phyloP scores from a whole-genome alignment of 495 filamentous ascomycete species.

The Peziza echinospora region DNA sequence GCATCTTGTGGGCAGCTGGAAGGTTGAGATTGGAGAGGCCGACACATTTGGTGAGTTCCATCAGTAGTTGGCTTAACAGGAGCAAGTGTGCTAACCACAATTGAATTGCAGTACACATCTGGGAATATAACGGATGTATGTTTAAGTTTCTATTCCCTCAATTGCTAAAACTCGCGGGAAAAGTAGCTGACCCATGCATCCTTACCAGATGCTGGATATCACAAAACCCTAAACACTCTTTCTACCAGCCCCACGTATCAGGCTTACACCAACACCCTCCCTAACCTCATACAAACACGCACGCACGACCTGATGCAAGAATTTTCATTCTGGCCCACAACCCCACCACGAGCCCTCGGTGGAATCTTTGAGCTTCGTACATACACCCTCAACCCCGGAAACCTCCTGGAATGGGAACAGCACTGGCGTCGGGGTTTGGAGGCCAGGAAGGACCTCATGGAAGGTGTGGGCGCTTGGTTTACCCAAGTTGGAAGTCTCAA shows the following conservation, averaged over 20 bases:
- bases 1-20: constrained; percentile 92
- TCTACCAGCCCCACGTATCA: constrained; percentile 56
- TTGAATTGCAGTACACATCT: constrained; percentile 60
- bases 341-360: constrained; percentile 67
- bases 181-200: background rate
- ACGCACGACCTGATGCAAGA: constrained; percentile 92
- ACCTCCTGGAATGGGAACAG: constrained; percentile 92
- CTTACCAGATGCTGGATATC: constrained; percentile 47
- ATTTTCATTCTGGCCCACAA: constrained; percentile 98
- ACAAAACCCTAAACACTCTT: constrained; percentile 71
- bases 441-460: constrained; percentile 87
- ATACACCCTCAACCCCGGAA: constrained; percentile 88
- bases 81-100: constrained; percentile 4
- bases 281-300: constrained; percentile 58
- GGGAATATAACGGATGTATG: constrained; percentile 92
- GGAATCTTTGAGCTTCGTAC: constrained; percentile 92
- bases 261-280: constrained; percentile 62
- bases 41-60: constrained; percentile 73
- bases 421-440: constrained; percentile 89
- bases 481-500: constrained; percentile 95
- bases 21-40: constrained; percentile 92
- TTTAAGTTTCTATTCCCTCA: too few species aligned
- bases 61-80: background rate
- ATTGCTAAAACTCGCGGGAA: background rate
- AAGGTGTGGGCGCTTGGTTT: constrained; percentile 96